Base-by-base conservation (phyloP, 352 stramenopile species). In the Phytophthora cajani region DNA sequence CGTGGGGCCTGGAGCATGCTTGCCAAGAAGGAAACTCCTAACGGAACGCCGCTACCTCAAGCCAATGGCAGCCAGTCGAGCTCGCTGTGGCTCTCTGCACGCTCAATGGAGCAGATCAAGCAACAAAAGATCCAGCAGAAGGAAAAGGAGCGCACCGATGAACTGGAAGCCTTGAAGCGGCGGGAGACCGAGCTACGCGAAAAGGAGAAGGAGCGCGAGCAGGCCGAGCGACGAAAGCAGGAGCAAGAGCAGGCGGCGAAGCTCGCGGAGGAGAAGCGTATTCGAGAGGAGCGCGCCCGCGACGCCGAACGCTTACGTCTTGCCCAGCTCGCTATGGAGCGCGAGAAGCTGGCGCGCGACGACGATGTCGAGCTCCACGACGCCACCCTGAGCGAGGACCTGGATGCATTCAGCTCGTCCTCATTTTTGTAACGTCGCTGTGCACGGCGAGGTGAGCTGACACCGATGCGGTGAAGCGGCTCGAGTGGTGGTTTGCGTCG, bases 41-140 rank as follows among this genome's bases (percentile, higher is more conserved):
- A 79, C 54, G 80, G 75, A 17, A 85, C 81, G n/a, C 82, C 87
- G 7, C 58, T 83, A 25, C 60, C 85, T 40, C 74, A 82, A 21
- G 84, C 86, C 5, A 86, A 90, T 64, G 89, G 81, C 17, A 93
- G 82, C 14, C 67, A 89, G 38, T 85, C 86, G 10, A 95, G 86
- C 51, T 96, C 89, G 38, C 63, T 96, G 58, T 96, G 89, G 89
- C 71, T 94, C 46, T 93, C 84, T 44, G 89, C 87, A 9, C 84
- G 87, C 3, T 93, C 89, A 6, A 93, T 93, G 86, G 89, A 96
- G 67, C 86, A 96, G 58, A 87, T 91, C 54, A 96, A 96, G 64
- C 86, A 95, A 60, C 89, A 96, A 47, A 94, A 96, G 54, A 77
- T 94, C 32, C 84, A 94, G 60, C 87, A 92, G 50, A 92, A 96